These are phyloP conservation scores for Pisolithus orientalis DNA, from an alignment of 768 basidiomycete species.

Conservation along the genomic window DNA sequence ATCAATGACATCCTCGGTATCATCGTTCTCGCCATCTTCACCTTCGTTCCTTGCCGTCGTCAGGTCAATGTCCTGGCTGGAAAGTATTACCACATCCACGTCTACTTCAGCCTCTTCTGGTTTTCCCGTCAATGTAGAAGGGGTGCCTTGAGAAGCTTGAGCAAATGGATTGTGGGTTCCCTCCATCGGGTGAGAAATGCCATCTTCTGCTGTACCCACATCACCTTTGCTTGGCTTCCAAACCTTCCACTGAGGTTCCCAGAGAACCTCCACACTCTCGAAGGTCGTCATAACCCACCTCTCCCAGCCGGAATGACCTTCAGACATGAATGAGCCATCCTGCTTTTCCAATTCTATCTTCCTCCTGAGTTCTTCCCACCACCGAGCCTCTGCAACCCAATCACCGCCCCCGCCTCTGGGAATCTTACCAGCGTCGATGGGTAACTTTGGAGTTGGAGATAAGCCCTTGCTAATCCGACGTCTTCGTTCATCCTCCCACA, in stretches of 20 bases:
- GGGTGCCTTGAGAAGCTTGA: constrained; percentile 9
- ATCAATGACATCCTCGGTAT: constrained; percentile 11
- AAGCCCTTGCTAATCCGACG: constrained; percentile 64
- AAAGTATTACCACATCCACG: constrained; percentile 25
- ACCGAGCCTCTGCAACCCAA: constrained; percentile 69
- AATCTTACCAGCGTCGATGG: constrained; percentile 61
- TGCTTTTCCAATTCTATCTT: constrained; percentile 48
- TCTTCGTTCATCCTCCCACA: constrained; percentile 94
- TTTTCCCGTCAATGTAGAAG: constrained; percentile 6
- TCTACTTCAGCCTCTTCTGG: constrained; percentile 17
- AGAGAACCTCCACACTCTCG: constrained; percentile 83
- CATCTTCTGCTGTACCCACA: constrained; percentile 17
- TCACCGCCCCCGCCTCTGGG: constrained; percentile 49
- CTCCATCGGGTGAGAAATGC: constrained; percentile 13
- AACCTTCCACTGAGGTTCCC: constrained; percentile 56
- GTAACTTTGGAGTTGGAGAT: constrained; percentile 65
- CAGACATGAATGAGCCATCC: constrained; percentile 17
- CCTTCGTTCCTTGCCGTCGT: constrained; percentile 12
- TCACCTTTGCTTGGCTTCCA: constrained; percentile 42
- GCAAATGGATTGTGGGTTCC: constrained; percentile 20
- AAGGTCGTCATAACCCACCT: constrained; percentile 81
- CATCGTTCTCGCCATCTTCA: constrained; percentile 12
- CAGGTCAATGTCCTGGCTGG: constrained; percentile 30
- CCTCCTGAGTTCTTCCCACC: constrained; percentile 66
- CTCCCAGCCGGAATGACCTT: constrained; percentile 47